A percentile compares a stretch with the other conserved stretches of the same genome.
Evolutionary conservation across 2,329 filamentous ascomycete genomes (phyloP).

Genomic region (Bimuria novae-zelandiae): DNA sequence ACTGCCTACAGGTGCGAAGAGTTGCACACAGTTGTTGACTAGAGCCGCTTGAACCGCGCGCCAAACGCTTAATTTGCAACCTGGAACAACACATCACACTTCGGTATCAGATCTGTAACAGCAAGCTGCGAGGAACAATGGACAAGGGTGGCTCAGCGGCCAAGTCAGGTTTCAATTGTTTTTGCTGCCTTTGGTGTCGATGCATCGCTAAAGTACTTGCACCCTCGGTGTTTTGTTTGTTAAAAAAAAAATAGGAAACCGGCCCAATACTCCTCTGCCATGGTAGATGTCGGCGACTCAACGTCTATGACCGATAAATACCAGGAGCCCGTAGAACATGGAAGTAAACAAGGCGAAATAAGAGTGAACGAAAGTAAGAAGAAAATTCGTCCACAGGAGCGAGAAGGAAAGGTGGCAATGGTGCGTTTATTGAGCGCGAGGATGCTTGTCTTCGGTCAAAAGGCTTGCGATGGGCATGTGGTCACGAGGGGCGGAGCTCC

Average conservation of each 20-base stretch:
- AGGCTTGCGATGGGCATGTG: constrained; percentile 47
- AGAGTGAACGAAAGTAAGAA: constrained; percentile 32
- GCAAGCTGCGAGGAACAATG: background rate
- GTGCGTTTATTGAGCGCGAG: constrained; percentile 18
- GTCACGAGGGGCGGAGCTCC: constrained; percentile 42
- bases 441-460: constrained; percentile 46
- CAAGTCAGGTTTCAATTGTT: constrained; percentile 6
- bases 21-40: background rate
- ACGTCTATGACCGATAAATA: background rate
- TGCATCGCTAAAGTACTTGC: background rate
- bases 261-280: background rate
- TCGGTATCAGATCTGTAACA: constrained; percentile 3
- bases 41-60: constrained; percentile 11
- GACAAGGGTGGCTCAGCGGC: constrained; percentile 3
- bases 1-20: background rate
- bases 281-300: background rate
- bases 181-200: constrained; percentile 2
- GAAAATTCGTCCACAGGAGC: constrained; percentile 11
- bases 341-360: constrained; percentile 10
- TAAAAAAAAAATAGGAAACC: background rate
- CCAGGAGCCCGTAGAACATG: background rate
- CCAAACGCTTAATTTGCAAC: constrained; percentile 4
- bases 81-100: background rate
- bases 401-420: constrained; percentile 6
- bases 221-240: background rate